Evolutionary conservation across 1,284 basidiomycete genomes (phyloP).

Genomic region (Puccinia horiana): DNA sequence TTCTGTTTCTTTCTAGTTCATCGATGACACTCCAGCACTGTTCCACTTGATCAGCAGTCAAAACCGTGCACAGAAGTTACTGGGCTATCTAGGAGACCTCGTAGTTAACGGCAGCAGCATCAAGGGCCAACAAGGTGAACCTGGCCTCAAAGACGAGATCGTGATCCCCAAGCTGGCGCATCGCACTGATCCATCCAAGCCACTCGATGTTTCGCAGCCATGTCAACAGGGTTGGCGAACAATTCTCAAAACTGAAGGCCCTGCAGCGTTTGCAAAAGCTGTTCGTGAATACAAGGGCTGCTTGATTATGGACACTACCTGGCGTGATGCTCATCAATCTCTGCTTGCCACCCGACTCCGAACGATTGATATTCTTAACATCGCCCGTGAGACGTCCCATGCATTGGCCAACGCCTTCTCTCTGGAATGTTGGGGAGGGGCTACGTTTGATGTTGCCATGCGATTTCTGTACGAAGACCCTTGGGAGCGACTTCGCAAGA

Average conservation of each 20-base stretch:
- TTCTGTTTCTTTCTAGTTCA: constrained; percentile 68
- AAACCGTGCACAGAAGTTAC: constrained; percentile 96
- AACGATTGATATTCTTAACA: constrained; percentile 97
- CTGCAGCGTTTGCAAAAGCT: constrained; percentile 97
- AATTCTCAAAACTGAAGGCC: constrained; percentile 96
- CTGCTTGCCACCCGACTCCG: constrained; percentile 93
- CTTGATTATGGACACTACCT: constrained; percentile 79
- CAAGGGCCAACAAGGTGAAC: constrained; percentile 81
- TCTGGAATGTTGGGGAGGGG: constrained; percentile 99
- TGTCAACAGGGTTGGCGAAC: constrained; percentile 94
- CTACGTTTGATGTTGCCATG: constrained; percentile 99
- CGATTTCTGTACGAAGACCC: constrained; percentile 99
- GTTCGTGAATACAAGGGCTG: constrained; percentile 93
- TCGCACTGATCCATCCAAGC: constrained; percentile 70
- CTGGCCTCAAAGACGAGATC: constrained; percentile 88
- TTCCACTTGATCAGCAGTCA: constrained; percentile 98
- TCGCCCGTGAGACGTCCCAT: constrained; percentile 95
- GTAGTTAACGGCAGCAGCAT: constrained; percentile 98
- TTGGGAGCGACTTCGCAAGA: constrained; percentile 92
- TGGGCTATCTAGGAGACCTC: constrained; percentile 95
- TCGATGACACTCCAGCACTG: constrained; percentile 97
- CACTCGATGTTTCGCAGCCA: constrained; percentile 77
- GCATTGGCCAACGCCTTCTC: constrained; percentile 94
- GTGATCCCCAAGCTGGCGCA: constrained; percentile 78
- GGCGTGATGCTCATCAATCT: constrained; percentile 99